Percentiles rank a stretch among this genome's conserved stretches.
Conservation (phyloP, 1,284 basidiomycete genomes). For the Puccinia hordei region DNA sequence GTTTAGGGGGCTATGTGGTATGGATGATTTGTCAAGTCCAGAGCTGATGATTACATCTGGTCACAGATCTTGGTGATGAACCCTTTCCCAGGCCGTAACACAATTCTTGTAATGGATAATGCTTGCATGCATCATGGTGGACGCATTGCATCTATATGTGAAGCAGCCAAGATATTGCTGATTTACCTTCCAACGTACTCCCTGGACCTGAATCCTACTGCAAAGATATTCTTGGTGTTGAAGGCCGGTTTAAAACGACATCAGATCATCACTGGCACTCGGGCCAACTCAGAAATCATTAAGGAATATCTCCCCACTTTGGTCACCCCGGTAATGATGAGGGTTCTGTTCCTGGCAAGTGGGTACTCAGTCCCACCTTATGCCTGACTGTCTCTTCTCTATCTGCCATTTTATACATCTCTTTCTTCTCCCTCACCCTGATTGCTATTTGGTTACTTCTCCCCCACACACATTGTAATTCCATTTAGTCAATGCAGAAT, state of each 20-base stretch:
- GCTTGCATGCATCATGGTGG: not conserved
- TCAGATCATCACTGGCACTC: not conserved
- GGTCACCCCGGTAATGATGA: not conserved
- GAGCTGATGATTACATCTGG: not conserved
- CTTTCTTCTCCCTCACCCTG: too few species aligned
- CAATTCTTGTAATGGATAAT: not conserved
- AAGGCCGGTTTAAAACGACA: not conserved
- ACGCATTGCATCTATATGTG: not conserved
- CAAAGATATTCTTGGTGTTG: not conserved
- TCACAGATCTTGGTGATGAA: not conserved
- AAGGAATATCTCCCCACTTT: not conserved
- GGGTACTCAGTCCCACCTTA: too few species aligned
- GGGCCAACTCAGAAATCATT: not conserved
- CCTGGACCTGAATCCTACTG: not conserved
- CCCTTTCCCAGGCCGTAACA: not conserved
- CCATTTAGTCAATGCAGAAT: too few species aligned
- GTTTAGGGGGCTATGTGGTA: too few species aligned
- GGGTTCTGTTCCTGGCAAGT: not conserved
- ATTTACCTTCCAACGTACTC: constrained; percentile 9
- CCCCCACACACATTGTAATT: too few species aligned
- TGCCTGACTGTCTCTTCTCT: too few species aligned
- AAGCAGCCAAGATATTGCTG: not conserved
- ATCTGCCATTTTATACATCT: too few species aligned
- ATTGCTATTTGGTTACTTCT: too few species aligned
- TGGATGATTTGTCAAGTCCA: too few species aligned